Conservation (phyloP, 2,329 filamentous ascomycete genomes). For the Shiraia sp. region DNA sequence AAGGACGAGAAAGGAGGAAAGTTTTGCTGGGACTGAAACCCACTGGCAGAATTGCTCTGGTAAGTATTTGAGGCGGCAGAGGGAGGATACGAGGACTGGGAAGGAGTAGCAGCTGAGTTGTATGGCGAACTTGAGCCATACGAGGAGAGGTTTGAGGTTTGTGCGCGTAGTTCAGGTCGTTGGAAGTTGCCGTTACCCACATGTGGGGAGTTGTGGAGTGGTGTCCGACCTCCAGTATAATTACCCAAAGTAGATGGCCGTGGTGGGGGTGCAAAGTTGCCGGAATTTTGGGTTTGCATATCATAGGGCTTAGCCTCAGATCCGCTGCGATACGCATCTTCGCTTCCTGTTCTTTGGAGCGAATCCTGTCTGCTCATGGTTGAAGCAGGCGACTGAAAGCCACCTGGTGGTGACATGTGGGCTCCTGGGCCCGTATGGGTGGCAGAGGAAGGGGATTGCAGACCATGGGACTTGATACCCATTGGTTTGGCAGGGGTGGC, state of each 20-base stretch:
- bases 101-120: slow-evolving; percentile 46
- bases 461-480: slow-evolving; percentile 23
- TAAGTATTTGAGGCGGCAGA: slow-evolving; percentile 49
- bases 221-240: slow-evolving; percentile 33
- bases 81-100: slow-evolving; percentile 50
- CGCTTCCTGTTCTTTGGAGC: slow-evolving; percentile 39
- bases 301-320: slow-evolving; percentile 42
- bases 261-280: slow-evolving; percentile 43
- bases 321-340: slow-evolving; percentile 40
- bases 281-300: slow-evolving; percentile 36
- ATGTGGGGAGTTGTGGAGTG: slow-evolving; percentile 44
- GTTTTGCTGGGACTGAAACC: slow-evolving; percentile 64
- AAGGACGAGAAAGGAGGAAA: slow-evolving; percentile 64
- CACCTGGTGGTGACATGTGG: slow-evolving; percentile 41
- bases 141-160: slow-evolving; percentile 41
- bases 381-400: slow-evolving; percentile 37
- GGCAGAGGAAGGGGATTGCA: slow-evolving; percentile 40
- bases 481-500: slow-evolving; percentile 21
- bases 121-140: slow-evolving; percentile 43
- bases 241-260: slow-evolving; percentile 39
- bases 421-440: slow-evolving; percentile 21
- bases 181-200: slow-evolving; percentile 38
- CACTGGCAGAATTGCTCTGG: slow-evolving; percentile 37
- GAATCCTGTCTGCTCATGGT: slow-evolving; percentile 35
- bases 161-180: slow-evolving; percentile 41